Base-by-base conservation (phyloP, 164 flowering plant species). In the Dillenia suffruticosa region DNA sequence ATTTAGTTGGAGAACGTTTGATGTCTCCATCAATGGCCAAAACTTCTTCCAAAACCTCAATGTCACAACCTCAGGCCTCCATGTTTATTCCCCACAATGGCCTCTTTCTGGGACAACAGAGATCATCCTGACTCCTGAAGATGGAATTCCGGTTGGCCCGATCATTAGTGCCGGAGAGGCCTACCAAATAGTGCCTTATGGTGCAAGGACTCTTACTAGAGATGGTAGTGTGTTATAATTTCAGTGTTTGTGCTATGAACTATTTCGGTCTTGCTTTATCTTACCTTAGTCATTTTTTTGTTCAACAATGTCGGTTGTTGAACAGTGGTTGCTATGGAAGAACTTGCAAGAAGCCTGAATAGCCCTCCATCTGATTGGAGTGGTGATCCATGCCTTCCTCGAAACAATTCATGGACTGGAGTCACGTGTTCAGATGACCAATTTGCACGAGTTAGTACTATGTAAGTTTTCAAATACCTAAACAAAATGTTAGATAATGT, bases 351-450 rank as follows among this genome's bases (percentile, higher is more conserved):
- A 78, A 66, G 76, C 63, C 71, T 92, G 8, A 59, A 70, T 49
- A 83, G 86, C 63, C 85, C 80, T 11, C 97, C 96, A 5, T 22
- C 75, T 0, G 96, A 92, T 73, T 95, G 99, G 99, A 68, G 49
- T 9, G 98, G 96, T 9, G 97, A 95, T 76, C 98, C 99, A n/a
- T 95, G 97, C 72, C 63, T 88, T 61, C 99, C 97, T 44, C 44
- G 7, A 16, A 63, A 68, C 50, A 63, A 87, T 60, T 72, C 93
- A 32, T 92, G 99, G 99, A 85, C 85, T 2, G 97, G 99, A 58
- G 83, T 95, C 50, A 63, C 71, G 6, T 95, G 97, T 55, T 70
- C 88, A 12, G 15, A 47, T 0, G 77, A 66, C 46, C 73, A 78
- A 54, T 13, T 58, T 1, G 65, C 70, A 9, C 73, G 92, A 57